phyloP scores from a whole-genome alignment of 2,329 filamentous ascomycete species.

The Venturia aucupariae region DNA sequence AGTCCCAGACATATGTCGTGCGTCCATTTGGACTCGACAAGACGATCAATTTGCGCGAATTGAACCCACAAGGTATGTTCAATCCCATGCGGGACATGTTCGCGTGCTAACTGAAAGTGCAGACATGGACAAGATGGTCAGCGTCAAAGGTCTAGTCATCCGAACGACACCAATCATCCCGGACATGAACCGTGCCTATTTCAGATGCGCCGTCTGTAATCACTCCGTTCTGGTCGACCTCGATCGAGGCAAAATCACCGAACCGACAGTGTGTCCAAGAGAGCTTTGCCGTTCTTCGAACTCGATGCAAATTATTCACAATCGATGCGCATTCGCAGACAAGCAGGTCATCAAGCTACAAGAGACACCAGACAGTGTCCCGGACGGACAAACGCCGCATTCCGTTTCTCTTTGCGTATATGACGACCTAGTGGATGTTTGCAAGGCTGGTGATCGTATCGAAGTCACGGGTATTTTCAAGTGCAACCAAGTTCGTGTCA shows the following conservation, averaged over 20 bases:
- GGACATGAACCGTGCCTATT: slow-evolving; percentile 98
- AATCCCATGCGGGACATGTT: not conserved
- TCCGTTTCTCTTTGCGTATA: slow-evolving; percentile 95
- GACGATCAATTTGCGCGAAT: slow-evolving; percentile 81
- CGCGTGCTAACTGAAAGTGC: slow-evolving; percentile 21
- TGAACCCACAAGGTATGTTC: slow-evolving; percentile 69
- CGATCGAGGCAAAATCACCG: slow-evolving; percentile 90
- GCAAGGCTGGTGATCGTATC: slow-evolving; percentile 93
- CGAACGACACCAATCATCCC: slow-evolving; percentile 92
- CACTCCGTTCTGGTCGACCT: slow-evolving; percentile 85
- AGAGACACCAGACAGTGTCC: slow-evolving; percentile 90
- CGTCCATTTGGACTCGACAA: slow-evolving; percentile 82
- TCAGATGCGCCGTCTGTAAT: slow-evolving; percentile 88
- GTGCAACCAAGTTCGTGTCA: slow-evolving; percentile 85
- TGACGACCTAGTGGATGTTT: slow-evolving; percentile 93
- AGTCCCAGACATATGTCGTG: slow-evolving; percentile 63
- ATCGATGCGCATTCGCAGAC: slow-evolving; percentile 87
- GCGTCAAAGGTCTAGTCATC: slow-evolving; percentile 92
- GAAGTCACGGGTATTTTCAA: slow-evolving; percentile 96
- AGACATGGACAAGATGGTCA: slow-evolving; percentile 94
- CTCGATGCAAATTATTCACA: slow-evolving; percentile 97
- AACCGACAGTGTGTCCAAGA: slow-evolving; percentile 84
- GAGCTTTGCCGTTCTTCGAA: slow-evolving; percentile 74
- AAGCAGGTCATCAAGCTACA: slow-evolving; percentile 99
- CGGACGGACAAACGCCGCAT: slow-evolving; percentile 92